Percentiles rank a stretch among this genome's conserved stretches.
phyloP scores from a whole-genome alignment of 345 rosid species.

The Eucalyptus albens region DNA sequence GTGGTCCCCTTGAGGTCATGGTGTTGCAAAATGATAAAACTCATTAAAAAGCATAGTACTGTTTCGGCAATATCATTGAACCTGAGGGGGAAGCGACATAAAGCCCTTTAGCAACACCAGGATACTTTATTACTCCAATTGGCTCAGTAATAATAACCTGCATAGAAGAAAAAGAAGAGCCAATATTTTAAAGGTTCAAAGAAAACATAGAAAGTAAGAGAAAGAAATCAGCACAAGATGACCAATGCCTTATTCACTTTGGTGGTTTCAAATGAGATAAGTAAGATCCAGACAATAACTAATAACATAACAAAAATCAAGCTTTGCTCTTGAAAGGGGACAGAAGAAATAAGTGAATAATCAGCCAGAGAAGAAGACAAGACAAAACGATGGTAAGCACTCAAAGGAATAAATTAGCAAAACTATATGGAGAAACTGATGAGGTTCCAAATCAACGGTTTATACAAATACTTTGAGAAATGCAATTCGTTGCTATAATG shows the following conservation, averaged over 20 bases:
- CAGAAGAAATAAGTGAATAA: not conserved
- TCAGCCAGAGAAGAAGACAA: not conserved
- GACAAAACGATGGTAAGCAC: not conserved
- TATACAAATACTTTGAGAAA: not conserved
- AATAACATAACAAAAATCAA: not conserved
- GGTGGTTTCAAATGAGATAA: not conserved
- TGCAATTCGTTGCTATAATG: not conserved
- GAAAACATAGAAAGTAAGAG: not conserved
- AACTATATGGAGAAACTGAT: not conserved
- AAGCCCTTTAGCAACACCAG: conserved; percentile 81
- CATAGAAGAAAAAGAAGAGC: not conserved
- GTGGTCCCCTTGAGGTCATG: not conserved
- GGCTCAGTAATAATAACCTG: conserved; percentile 68
- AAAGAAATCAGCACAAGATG: not conserved
- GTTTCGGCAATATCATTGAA: not conserved
- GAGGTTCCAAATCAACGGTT: not conserved
- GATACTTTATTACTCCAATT: conserved; percentile 57
- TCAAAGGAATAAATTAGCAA: not conserved
- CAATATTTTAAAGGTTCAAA: not conserved
- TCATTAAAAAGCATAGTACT: not conserved
- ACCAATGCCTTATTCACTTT: not conserved
- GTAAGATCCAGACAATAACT: not conserved
- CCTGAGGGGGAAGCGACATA: conserved; percentile 79
- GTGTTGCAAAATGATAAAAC: not conserved
- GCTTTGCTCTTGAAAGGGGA: not conserved